A percentile compares a stretch with the other conserved stretches of the same genome.
phyloP scores from a whole-genome alignment of 176 grass and related monocot genomes.

The Musa troglodytarum region DNA sequence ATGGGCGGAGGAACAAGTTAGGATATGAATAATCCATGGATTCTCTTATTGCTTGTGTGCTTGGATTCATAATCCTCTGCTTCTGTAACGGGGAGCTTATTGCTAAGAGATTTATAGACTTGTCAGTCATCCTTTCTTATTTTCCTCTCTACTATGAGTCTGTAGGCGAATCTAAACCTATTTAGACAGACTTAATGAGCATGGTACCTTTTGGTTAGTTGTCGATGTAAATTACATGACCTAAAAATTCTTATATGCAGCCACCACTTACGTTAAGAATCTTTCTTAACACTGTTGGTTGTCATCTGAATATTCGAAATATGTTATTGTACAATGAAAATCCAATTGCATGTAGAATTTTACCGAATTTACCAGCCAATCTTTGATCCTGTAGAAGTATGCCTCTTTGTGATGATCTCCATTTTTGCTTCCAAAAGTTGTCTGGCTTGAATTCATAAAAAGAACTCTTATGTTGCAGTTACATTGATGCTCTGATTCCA shows the following conservation, averaged over 20 bases:
- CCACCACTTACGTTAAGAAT: background rate
- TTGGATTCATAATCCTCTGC: background rate
- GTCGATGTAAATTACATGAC: background rate
- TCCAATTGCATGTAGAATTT: background rate
- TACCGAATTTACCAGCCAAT: background rate
- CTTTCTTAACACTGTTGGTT: background rate
- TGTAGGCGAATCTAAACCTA: background rate
- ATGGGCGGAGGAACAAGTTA: background rate
- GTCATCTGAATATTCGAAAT: background rate
- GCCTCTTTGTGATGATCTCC: background rate
- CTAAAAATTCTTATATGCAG: background rate
- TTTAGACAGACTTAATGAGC: background rate
- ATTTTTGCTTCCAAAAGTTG: background rate
- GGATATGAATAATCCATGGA: background rate
- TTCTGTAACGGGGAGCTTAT: background rate
- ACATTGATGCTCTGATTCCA: too few species aligned
- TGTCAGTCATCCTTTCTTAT: too few species aligned
- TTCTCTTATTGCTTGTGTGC: background rate
- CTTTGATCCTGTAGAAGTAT: background rate
- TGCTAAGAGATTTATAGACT: background rate
- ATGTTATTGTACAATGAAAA: background rate
- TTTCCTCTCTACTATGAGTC: background rate
- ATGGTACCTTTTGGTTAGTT: background rate
- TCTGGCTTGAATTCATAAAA: background rate
- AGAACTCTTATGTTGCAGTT: too few species aligned